Conservation (phyloP, 768 basidiomycete genomes). For the Agaricus sinodeliciosus region DNA sequence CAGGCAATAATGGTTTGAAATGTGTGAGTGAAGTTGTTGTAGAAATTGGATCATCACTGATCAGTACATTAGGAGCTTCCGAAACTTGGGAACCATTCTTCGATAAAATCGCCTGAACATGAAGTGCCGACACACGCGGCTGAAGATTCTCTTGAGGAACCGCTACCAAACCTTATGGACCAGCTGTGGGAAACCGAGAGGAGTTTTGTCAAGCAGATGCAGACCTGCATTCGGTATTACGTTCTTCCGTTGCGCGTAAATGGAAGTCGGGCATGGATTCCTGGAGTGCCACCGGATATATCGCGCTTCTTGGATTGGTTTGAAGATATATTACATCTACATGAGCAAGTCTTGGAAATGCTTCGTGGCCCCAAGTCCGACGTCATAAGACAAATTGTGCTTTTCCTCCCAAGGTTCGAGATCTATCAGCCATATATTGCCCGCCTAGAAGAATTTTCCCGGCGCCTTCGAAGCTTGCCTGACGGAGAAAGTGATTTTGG, state of each 20-base stretch:
- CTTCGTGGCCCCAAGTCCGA: slow-evolving; percentile 28
- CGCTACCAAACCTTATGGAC: slow-evolving; percentile 22
- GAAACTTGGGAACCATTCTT: not conserved
- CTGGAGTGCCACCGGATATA: slow-evolving; percentile 67
- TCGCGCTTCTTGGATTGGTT: slow-evolving; percentile 80
- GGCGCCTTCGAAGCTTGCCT: slow-evolving; percentile 43
- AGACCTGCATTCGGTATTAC: slow-evolving; percentile 63
- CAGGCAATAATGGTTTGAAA: not conserved
- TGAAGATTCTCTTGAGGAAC: not conserved
- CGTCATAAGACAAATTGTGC: slow-evolving; percentile 45
- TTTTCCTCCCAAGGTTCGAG: slow-evolving; percentile 63
- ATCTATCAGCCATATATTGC: slow-evolving; percentile 86
- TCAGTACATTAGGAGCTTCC: not conserved
- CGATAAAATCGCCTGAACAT: too few species aligned
- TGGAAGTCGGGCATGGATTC: slow-evolving; percentile 69
- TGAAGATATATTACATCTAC: slow-evolving; percentile 79
- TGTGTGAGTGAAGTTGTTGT: not conserved
- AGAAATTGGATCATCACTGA: not conserved
- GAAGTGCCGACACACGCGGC: not conserved
- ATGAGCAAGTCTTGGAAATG: slow-evolving; percentile 50
- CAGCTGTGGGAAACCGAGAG: slow-evolving; percentile 67
- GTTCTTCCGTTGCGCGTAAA: slow-evolving; percentile 71
- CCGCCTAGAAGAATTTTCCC: slow-evolving; percentile 53
- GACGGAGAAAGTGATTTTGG: slow-evolving; percentile 66
- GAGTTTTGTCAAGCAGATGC: slow-evolving; percentile 58